A percentile compares a stretch with the other conserved stretches of the same genome.
Conservation (phyloP, 2,329 filamentous ascomycete genomes). For the Pseudogymnoascus sp. region DNA sequence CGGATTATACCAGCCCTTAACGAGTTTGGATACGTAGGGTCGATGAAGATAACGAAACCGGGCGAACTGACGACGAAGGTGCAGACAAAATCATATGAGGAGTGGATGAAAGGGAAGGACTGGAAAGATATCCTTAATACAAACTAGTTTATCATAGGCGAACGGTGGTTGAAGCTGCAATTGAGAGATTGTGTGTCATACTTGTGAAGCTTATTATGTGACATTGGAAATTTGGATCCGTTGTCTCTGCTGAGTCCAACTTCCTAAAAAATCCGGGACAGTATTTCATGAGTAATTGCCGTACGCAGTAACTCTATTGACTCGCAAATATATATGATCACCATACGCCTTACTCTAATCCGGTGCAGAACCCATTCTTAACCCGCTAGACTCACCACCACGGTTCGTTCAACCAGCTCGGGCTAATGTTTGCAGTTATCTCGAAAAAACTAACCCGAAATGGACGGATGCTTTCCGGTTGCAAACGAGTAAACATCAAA, state of each 20-base stretch:
- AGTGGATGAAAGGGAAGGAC: constrained; percentile 21
- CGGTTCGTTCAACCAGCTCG: too few relatives aligned
- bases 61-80: constrained; percentile 31
- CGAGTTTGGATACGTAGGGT: constrained; percentile 36
- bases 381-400: too few relatives aligned
- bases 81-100: constrained; percentile 25
- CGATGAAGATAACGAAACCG: constrained; percentile 33
- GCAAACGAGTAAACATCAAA: too few relatives aligned
- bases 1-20: constrained; percentile 30
- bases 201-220: constrained; percentile 12
- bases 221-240: neutral
- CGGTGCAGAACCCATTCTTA: too few relatives aligned
- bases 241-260: neutral
- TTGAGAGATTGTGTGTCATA: neutral
- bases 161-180: neutral
- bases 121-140: constrained; percentile 2
- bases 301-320: too few relatives aligned
- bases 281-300: too few relatives aligned
- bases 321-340: too few relatives aligned
- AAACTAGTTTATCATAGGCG: neutral
- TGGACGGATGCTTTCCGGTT: too few relatives aligned
- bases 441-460: too few relatives aligned
- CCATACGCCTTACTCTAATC: too few relatives aligned
- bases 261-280: too few relatives aligned
- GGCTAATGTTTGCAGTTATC: too few relatives aligned